phyloP scores from a whole-genome alignment of 192 early-diverging fungal species.

The Entomortierella chlamydospora region DNA sequence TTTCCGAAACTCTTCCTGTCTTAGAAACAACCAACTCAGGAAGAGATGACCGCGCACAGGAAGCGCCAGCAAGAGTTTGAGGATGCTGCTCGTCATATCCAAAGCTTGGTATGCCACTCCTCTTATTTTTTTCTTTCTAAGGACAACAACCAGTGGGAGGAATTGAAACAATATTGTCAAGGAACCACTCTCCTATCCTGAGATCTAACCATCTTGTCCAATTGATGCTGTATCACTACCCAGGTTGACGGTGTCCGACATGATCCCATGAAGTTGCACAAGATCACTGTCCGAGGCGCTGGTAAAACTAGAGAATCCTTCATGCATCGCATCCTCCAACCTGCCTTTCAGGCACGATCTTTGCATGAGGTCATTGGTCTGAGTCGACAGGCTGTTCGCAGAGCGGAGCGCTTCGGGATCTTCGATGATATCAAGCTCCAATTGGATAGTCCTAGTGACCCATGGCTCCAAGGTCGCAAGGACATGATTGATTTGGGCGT shows the following conservation, averaged over 20 bases:
- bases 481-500: slow-evolving; percentile 79
- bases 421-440: slow-evolving; percentile 75
- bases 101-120: slow-evolving; percentile 25
- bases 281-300: slow-evolving; percentile 48
- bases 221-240: background rate
- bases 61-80: slow-evolving; percentile 50
- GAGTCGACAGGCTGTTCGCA: slow-evolving; percentile 64
- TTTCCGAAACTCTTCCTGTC: background rate
- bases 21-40: slow-evolving; percentile 46
- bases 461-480: slow-evolving; percentile 51
- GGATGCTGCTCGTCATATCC: slow-evolving; percentile 39
- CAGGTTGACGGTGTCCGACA: slow-evolving; percentile 47
- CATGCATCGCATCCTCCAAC: slow-evolving; percentile 54
- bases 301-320: slow-evolving; percentile 60
- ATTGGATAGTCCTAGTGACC: slow-evolving; percentile 68
- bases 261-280: slow-evolving; percentile 51
- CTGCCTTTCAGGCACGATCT: slow-evolving; percentile 57
- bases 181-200: too few species aligned
- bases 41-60: slow-evolving; percentile 46
- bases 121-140: background rate
- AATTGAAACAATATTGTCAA: too few species aligned
- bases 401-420: slow-evolving; percentile 73
- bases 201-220: too few species aligned
- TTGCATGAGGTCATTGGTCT: slow-evolving; percentile 74
- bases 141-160: too few species aligned